phyloP scores from a whole-genome alignment of 2,329 filamentous ascomycete genomes.

The Pestalotiopsis sp. region DNA sequence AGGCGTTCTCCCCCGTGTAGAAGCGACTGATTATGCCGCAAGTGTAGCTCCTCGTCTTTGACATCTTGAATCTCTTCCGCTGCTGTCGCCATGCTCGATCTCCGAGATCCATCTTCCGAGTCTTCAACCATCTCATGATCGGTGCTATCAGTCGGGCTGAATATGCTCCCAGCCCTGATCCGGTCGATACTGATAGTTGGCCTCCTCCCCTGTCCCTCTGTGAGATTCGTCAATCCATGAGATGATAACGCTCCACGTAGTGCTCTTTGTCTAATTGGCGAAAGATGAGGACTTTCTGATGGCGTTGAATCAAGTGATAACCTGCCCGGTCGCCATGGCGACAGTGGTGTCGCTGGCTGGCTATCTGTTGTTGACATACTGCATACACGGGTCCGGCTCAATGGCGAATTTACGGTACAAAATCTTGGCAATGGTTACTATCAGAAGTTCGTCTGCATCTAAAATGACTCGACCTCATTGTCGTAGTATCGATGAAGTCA shows the following conservation, averaged over 20 bases:
- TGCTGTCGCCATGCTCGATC: neutral
- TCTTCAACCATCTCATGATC: neutral
- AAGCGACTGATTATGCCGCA: neutral
- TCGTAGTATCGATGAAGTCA: neutral
- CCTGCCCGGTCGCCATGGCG: neutral
- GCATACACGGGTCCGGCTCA: neutral
- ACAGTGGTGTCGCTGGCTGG: neutral
- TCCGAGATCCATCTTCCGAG: neutral
- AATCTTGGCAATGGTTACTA: neutral
- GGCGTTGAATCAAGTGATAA: neutral
- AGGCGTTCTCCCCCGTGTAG: neutral
- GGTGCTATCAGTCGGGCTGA: neutral
- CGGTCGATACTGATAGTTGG: conserved; percentile 6
- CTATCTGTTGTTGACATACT: neutral
- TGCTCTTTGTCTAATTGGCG: neutral
- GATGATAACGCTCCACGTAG: neutral
- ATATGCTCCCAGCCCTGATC: conserved; percentile 1
- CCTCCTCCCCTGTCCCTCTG: neutral
- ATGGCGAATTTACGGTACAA: neutral
- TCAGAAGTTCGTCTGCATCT: neutral
- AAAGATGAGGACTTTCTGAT: neutral
- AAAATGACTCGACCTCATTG: neutral
- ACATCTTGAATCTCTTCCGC: neutral
- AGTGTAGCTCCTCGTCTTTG: neutral
- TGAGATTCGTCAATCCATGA: neutral